Conservation (phyloP, 108 stramenopile species). For the Nitzschia putrida region DNA sequence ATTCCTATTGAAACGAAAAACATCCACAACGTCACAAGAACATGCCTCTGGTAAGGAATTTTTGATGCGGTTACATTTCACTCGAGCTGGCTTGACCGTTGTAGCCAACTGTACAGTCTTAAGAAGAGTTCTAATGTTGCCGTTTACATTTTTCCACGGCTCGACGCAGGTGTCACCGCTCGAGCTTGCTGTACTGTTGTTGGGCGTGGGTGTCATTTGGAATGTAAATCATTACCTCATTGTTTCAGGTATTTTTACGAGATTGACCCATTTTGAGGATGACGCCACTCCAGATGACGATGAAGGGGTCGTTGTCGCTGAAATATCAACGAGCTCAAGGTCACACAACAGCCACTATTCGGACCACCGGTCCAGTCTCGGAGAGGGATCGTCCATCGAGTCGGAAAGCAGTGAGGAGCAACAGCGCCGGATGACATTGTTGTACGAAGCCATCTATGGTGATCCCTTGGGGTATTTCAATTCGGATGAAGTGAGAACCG, state of each 20-base stretch:
- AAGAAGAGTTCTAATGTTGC: not conserved
- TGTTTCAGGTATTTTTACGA: not conserved
- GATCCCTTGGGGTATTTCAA: not conserved
- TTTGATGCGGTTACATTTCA: too few relatives aligned
- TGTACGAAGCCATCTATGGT: constrained; percentile 13
- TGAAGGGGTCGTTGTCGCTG: not conserved
- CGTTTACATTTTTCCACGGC: not conserved
- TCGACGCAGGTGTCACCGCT: not conserved
- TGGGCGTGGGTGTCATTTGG: constrained; percentile 4
- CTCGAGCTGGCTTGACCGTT: too few relatives aligned
- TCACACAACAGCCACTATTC: not conserved
- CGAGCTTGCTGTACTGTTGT: not conserved
- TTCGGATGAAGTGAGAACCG: not conserved
- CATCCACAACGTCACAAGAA: too few relatives aligned
- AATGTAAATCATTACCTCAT: constrained; percentile 6
- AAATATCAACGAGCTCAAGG: not conserved
- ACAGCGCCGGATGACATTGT: not conserved
- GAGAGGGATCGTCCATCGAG: too few relatives aligned
- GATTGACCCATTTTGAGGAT: not conserved
- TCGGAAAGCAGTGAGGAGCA: not conserved
- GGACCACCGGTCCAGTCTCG: too few relatives aligned
- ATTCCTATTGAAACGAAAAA: too few relatives aligned
- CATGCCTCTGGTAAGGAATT: too few relatives aligned
- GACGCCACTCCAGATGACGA: not conserved
- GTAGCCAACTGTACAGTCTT: too few relatives aligned